Conservation (phyloP, 2,329 filamentous ascomycete species). For the Magnaporthales sp. region DNA sequence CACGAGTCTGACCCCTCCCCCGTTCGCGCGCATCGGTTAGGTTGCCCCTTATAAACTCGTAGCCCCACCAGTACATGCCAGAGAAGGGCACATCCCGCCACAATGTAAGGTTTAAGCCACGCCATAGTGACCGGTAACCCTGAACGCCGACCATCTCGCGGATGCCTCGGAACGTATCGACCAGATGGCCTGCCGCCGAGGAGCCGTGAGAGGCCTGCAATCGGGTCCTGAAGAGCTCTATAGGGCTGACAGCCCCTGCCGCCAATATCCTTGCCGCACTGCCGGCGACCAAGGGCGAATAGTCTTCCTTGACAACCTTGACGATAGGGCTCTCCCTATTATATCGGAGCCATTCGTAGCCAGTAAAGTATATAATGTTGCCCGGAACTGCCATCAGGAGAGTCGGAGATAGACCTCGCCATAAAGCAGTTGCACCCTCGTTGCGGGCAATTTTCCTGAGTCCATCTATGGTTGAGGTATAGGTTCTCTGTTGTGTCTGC, state of each 20-base stretch:
- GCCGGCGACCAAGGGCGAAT: constrained; percentile 74
- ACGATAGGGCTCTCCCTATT: constrained; percentile 65
- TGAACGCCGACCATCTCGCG: constrained; percentile 68
- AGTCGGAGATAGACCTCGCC: constrained; percentile 91
- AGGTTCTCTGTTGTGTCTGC: constrained; percentile 72
- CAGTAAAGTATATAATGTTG: constrained; percentile 98
- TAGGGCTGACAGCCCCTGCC: constrained; percentile 75
- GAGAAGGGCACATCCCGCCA: constrained; percentile 98
- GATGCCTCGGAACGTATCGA: constrained; percentile 68
- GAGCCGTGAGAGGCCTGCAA: constrained; percentile 68
- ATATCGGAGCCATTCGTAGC: constrained; percentile 88
- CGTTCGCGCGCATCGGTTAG: constrained; percentile 61
- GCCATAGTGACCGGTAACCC: constrained; percentile 80
- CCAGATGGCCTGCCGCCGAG: constrained; percentile 59
- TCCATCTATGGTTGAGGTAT: constrained; percentile 86
- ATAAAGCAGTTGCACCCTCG: constrained; percentile 78
- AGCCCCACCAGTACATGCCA: constrained; percentile 96
- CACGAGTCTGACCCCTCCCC: constrained; percentile 31
- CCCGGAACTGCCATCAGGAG: constrained; percentile 88
- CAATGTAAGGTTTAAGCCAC: constrained; percentile 79
- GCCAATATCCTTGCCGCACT: constrained; percentile 70
- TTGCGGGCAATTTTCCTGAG: constrained; percentile 90
- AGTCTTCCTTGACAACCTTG: constrained; percentile 53
- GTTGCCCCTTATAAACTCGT: constrained; percentile 69
- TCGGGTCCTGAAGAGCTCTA: constrained; percentile 89